Conservation (phyloP, 2,329 filamentous ascomycete species). For the Saccharata proteae region DNA sequence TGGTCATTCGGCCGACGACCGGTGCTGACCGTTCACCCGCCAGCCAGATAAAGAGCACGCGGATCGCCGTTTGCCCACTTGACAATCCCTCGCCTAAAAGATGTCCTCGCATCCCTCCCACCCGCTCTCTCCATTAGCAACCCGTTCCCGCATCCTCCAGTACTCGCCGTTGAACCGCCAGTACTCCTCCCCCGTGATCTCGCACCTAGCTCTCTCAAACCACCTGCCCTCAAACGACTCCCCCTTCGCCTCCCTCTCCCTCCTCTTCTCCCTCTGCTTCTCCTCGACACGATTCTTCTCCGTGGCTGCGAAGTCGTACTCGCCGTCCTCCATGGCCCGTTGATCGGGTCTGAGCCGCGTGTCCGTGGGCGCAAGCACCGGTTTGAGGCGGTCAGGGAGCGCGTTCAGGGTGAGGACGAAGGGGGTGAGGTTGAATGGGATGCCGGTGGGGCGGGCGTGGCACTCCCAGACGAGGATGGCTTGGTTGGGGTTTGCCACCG, state of each 20-base stretch:
- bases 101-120: constrained; percentile 71
- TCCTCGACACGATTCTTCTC: constrained; percentile 95
- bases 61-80: too few species aligned
- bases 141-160: constrained; percentile 62
- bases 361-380: constrained; percentile 80
- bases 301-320: constrained; percentile 81
- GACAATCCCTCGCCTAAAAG: constrained; percentile 47
- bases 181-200: constrained; percentile 74
- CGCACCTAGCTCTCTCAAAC: constrained; percentile 64
- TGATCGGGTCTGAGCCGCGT: constrained; percentile 89
- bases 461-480: constrained; percentile 92
- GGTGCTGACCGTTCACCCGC: too few species aligned
- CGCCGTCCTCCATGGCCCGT: constrained; percentile 95
- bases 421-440: constrained; percentile 94
- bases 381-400: constrained; percentile 65
- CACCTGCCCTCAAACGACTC: constrained; percentile 76
- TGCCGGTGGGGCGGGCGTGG: constrained; percentile 64
- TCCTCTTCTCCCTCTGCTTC: constrained; percentile 67
- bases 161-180: constrained; percentile 87
- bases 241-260: constrained; percentile 61
- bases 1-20: too few species aligned
- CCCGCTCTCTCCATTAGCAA: constrained; percentile 46
- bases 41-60: too few species aligned
- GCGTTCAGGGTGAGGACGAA: constrained; percentile 94
- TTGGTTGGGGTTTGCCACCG: constrained; percentile 53